Conservation (phyloP, 2,329 filamentous ascomycete species). For the Pseudohalonectria lignicola region DNA sequence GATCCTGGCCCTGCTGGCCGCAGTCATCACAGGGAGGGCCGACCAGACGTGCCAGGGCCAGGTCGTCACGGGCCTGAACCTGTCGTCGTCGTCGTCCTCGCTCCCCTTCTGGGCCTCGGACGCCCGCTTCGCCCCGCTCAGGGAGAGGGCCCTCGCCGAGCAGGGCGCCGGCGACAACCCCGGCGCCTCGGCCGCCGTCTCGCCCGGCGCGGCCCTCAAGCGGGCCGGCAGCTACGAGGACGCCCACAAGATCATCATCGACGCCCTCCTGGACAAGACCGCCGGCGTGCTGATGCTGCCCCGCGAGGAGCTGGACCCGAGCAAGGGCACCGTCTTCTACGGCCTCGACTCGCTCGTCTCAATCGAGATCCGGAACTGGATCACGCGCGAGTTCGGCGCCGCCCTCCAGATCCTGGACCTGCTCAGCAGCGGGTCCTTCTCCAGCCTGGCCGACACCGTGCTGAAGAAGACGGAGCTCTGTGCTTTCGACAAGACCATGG, state of each 20-base stretch:
- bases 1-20: conserved; percentile 6
- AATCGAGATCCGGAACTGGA: conserved; percentile 9
- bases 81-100: neutral
- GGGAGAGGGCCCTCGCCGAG: neutral
- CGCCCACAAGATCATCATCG: conserved; percentile 5
- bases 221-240: conserved; percentile 3
- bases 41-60: conserved; percentile 6
- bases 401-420: conserved; percentile 8
- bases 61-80: conserved; percentile 7
- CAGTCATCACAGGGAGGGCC: conserved; percentile 1
- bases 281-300: conserved; percentile 6
- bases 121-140: conserved; percentile 3
- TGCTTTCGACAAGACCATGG: conserved; percentile 8
- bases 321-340: conserved; percentile 7
- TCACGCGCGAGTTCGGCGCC: conserved; percentile 7
- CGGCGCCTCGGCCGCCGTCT: neutral
- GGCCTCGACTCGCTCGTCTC: conserved; percentile 8
- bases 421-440: conserved; percentile 7
- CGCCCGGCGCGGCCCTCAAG: conserved; percentile 5
- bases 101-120: conserved; percentile 5
- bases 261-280: conserved; percentile 7
- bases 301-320: conserved; percentile 6
- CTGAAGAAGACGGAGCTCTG: conserved; percentile 6
- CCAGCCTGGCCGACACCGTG: conserved; percentile 4
- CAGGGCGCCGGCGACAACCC: neutral